Evolutionary conservation across 106 monocot species (phyloP).

Genomic region (Allium sativum): DNA sequence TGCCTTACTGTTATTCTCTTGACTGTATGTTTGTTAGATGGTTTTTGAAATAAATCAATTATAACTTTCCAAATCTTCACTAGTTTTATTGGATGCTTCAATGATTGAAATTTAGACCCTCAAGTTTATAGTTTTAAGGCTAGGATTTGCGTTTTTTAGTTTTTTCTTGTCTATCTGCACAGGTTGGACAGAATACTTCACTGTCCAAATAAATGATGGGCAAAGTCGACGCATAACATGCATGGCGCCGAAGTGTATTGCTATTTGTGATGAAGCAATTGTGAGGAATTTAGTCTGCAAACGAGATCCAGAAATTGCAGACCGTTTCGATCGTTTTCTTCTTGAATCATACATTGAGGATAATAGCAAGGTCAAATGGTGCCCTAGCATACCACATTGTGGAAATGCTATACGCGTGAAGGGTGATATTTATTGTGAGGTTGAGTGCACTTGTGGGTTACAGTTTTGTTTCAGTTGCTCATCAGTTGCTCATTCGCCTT

Average conservation of each 20-base stretch:
- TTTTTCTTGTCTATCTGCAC: constrained; percentile 3
- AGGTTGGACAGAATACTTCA: constrained; percentile 92
- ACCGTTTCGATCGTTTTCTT: constrained; percentile 75
- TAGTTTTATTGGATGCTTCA: no score
- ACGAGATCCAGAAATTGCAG: constrained; percentile 55
- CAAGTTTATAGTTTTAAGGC: no score
- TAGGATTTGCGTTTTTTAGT: no score
- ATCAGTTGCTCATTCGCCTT: constrained; percentile 79
- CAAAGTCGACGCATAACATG: constrained; percentile 66
- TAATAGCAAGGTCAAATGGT: constrained; percentile 89
- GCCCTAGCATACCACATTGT: constrained; percentile 79
- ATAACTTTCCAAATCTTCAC: no score
- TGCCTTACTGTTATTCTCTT: no score
- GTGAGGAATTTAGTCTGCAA: constrained; percentile 40
- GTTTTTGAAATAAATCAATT: no score
- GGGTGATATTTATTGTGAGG: constrained; percentile 70
- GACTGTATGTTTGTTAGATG: no score
- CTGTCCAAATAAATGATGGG: constrained; percentile 77
- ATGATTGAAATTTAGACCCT: no score
- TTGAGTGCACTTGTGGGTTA: constrained; percentile 76
- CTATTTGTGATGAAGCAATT: constrained; percentile 64
- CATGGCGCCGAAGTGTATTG: constrained; percentile 70
- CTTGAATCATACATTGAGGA: constrained; percentile 94
- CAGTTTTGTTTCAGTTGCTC: constrained; percentile 90
- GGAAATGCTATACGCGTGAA: constrained; percentile 80